These are phyloP conservation scores for Lecanicillium sp. DNA, from an alignment of 2,329 filamentous ascomycete genomes.

Conservation along the genomic window DNA sequence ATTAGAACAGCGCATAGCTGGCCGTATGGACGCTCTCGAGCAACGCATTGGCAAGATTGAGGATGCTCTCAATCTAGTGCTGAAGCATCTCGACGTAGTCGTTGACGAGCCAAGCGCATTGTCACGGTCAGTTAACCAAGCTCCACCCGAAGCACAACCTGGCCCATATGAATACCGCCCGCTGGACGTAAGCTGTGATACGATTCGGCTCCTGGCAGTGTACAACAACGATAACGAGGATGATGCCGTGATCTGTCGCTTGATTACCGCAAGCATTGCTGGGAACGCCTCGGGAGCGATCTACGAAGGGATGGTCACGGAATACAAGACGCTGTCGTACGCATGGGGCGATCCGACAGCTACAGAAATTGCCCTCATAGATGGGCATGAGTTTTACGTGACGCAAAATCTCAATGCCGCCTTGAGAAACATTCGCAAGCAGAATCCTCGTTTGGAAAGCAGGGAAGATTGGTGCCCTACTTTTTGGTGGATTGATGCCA, in stretches of 20 bases:
- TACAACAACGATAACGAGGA: neutral
- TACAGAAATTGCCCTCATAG: neutral
- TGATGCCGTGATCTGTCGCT: no score
- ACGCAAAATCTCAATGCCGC: neutral
- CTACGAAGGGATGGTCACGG: neutral
- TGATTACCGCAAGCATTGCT: no score
- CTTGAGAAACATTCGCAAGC: neutral
- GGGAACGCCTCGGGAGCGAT: neutral
- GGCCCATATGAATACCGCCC: neutral
- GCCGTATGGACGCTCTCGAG: no score
- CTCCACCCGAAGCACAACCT: no score
- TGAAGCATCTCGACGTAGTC: no score
- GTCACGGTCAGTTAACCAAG: no score
- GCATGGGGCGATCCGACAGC: neutral
- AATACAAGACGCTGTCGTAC: neutral
- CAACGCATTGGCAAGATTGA: no score
- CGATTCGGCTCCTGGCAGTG: neutral
- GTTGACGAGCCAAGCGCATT: no score
- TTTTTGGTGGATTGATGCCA: constrained; percentile 1
- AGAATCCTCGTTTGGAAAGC: neutral
- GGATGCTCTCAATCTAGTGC: no score
- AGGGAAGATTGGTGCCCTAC: neutral
- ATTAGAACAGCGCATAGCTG: no score
- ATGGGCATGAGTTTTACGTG: neutral
- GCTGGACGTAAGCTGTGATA: neutral